Base-by-base conservation (phyloP, 257 asterid genomes). In the Solanum appendiculatum region DNA sequence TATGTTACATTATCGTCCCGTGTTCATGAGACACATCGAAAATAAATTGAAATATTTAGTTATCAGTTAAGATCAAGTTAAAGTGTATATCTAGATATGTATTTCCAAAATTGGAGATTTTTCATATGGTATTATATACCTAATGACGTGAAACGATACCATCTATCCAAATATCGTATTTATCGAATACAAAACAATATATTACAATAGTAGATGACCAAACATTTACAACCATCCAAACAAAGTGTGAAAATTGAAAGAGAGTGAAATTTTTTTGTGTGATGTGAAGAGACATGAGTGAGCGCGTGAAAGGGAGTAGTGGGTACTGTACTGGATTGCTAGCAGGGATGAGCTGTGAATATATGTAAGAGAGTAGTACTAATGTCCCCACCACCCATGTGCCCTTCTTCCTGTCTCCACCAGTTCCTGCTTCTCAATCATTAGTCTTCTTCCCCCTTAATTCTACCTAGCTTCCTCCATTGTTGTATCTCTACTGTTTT, bases 311-410 rank as follows among this genome's bases (percentile, higher is more conserved):
- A 27, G 15, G 7, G 83, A 8, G 34, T 37, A 74, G 14, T 39
- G 63, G 33, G 11, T 37, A 39, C 23, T 77, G 83, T 77, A 77
- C 25, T 77, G 58, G 25, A 77, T 77, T 15, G 58, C 9, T 46
- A 25, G 84, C 66, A 69, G 40, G 37, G 34, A 73, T 88, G 90
- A 88, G 90, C 89, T 88, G 90, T 86, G 86, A 68, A 60, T 85
- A 69, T 87, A 60, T 86, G 82, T 16, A 74, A 80, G 91, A 83
- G 56, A 77, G 93, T 84, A 91, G 87, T 46, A 78, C 20, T 29
- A 91, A 87, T 92, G 97, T 86, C 87, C 98, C 98, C 98, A 92
- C 98, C 94, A 87, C 97, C 97, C 99, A 94, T 96, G 99, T 96
- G 99, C 96, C 94, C 68, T 89, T 89, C 93, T 90, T 92, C 93